Evolutionary conservation across 2,329 filamentous ascomycete genomes (phyloP).

Genomic region (Arachnomyces sp.): DNA sequence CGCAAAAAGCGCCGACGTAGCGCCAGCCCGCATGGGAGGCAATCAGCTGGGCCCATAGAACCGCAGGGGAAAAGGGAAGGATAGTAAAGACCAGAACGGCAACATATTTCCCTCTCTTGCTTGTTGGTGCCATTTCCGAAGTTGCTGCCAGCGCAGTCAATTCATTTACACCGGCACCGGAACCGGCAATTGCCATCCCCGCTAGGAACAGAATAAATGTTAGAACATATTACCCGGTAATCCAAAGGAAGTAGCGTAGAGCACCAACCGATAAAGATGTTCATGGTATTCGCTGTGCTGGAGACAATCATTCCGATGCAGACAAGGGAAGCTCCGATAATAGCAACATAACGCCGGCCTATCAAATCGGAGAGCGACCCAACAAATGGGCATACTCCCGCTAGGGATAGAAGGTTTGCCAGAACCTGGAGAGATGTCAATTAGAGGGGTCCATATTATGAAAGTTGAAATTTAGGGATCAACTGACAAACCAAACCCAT

Average conservation of each 20-base stretch:
- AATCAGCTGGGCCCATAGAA: slow-evolving; percentile 54
- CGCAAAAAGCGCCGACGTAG: slow-evolving; percentile 36
- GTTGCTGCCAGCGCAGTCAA: slow-evolving; percentile 61
- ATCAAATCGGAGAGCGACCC: slow-evolving; percentile 58
- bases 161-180: slow-evolving; percentile 61
- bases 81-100: slow-evolving; percentile 55
- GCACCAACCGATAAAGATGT: slow-evolving; percentile 50
- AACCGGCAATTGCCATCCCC: slow-evolving; percentile 53
- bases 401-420: slow-evolving; percentile 47
- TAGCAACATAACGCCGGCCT: slow-evolving; percentile 53
- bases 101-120: slow-evolving; percentile 58
- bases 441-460: not conserved
- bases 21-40: slow-evolving; percentile 39
- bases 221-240: not conserved
- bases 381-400: slow-evolving; percentile 56
- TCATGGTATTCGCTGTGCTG: slow-evolving; percentile 52
- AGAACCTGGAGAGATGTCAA: slow-evolving; percentile 27
- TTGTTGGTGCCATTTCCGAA: slow-evolving; percentile 59
- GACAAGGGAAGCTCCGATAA: slow-evolving; percentile 48
- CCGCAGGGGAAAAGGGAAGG: slow-evolving; percentile 55
- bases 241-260: no score
- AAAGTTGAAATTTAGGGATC: not conserved
- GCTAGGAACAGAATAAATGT: slow-evolving; percentile 23
- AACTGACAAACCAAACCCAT: slow-evolving; percentile 54
- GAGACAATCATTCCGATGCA: slow-evolving; percentile 54